Percentiles rank a stretch among this genome's conserved stretches.
These are phyloP conservation scores for Chrysoporthe austroafricana DNA, from an alignment of 2,329 filamentous ascomycete species.

Conservation along the genomic window DNA sequence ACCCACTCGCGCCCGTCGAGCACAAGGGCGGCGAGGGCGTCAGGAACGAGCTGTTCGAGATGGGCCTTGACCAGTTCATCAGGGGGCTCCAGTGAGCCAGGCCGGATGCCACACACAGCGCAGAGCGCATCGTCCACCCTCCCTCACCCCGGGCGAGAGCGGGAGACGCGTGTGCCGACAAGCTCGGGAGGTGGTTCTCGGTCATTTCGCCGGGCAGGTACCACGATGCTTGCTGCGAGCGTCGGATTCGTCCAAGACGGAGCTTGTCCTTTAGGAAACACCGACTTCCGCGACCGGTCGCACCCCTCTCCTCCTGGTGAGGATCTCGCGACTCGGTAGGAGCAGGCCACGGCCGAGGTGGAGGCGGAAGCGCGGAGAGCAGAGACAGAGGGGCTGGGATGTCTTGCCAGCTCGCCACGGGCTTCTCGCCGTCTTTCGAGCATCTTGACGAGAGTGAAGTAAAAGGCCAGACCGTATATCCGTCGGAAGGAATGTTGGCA, in stretches of 20 bases:
- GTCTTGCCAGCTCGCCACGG: background rate
- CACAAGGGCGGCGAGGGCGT: constrained; percentile 72
- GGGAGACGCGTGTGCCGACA: background rate
- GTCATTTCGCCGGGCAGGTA: background rate
- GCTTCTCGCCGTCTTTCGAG: background rate
- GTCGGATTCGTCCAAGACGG: background rate
- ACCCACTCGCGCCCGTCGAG: constrained; percentile 69
- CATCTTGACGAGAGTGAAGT: background rate
- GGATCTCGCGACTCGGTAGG: background rate
- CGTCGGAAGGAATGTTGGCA: background rate
- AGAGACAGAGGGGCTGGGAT: background rate
- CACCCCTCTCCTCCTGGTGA: background rate
- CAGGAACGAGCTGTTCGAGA: constrained; percentile 71
- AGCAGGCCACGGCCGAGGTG: background rate
- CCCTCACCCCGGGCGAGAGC: background rate
- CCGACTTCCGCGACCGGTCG: background rate
- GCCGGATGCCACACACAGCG: background rate
- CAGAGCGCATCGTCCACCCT: background rate
- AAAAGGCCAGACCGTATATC: background rate
- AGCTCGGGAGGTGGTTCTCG: background rate
- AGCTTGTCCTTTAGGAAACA: background rate
- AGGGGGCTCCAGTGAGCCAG: constrained; percentile 50
- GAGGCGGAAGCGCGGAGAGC: background rate
- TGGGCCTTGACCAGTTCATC: constrained; percentile 78
- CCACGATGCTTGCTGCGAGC: background rate